A percentile compares a stretch with the other conserved stretches of the same genome.
These are phyloP conservation scores for Blastocystis sp. DNA, from an alignment of 352 stramenopile species.

Conservation along the genomic window DNA sequence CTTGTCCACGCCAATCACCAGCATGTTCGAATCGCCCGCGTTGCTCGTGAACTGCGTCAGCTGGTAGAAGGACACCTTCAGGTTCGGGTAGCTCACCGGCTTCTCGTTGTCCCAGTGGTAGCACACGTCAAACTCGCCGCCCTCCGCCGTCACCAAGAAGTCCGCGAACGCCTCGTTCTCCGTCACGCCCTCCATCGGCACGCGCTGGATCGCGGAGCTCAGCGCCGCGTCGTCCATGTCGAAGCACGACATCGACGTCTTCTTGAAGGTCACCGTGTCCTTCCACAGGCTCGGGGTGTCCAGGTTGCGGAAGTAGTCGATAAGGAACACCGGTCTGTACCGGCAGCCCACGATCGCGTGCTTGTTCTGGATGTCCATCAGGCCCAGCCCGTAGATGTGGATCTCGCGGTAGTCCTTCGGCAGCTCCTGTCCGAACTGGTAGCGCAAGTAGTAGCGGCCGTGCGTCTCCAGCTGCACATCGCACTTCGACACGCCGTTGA, in stretches of 20 bases:
- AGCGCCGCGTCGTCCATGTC: constrained; percentile 9
- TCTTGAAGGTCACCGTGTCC: constrained; percentile 51
- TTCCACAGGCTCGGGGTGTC: neutral
- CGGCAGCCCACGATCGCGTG: constrained; percentile 28
- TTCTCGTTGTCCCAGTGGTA: constrained; percentile 49
- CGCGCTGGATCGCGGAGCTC: neutral
- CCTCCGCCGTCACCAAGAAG: constrained; percentile 31
- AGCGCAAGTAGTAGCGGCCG: constrained; percentile 41
- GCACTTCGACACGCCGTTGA: neutral
- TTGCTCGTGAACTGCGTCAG: constrained; percentile 12
- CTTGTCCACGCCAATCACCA: constrained; percentile 49
- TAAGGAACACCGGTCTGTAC: constrained; percentile 31
- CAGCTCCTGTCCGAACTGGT: constrained; percentile 54
- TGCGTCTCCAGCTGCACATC: constrained; percentile 16
- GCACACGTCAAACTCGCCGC: constrained; percentile 33
- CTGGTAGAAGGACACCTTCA: constrained; percentile 29
- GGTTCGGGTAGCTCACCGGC: constrained; percentile 11
- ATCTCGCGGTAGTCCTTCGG: constrained; percentile 41
- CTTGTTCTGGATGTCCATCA: neutral
- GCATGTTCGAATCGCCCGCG: neutral
- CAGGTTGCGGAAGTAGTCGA: constrained; percentile 55
- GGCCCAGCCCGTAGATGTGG: constrained; percentile 37
- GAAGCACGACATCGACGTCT: neutral
- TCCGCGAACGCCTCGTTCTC: neutral
- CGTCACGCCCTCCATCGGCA: neutral